Evolutionary conservation across 2,329 filamentous ascomycete species (phyloP), one percentile per base, ranked within the genome.

Genomic region (Paraphaeosphaeria minitans): DNA sequence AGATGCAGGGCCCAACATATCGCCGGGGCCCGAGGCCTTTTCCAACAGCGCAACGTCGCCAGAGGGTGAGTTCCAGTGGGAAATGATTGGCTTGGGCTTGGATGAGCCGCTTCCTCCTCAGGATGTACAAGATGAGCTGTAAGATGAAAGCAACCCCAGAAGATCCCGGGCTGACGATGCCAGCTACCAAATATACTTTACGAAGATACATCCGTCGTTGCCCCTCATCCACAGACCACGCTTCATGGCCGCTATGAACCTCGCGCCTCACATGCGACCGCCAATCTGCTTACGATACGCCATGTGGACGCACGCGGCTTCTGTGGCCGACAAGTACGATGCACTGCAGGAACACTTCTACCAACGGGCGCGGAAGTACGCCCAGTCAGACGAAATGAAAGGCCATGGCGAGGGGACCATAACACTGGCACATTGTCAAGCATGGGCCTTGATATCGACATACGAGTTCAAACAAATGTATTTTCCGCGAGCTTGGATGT

Each of bases 381-480:
- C 93, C 45, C 92, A 98, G 74, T 82, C 87, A 60, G 93, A 97
- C 73, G 93, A 96, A 75, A 88, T 97, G 82, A 95, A 91, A 74
- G 93, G 94, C 4, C 93, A 94, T 66, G 95, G 95, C 54, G 94
- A 98, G 76, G 85, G 88, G 65, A 90, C 96, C 74, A 90, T 97
- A 65, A 94, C 90, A 1, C 82, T 97, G 31, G 89, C 89, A 16
- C 92, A 97, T 75, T 91, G 89, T 52, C 95, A 99, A 75, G 87
- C 91, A 1, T 96, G 96, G 84, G 82, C 88, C 27, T 80, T 98
- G 21, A 83, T 96, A 49, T 86, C 88, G 6, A 87, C 85, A 0
- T 97, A 96, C 69, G 95, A 99, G 76, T 98, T 97, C 82, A 97
- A 94, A 79, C 90, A 91, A 84, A 97, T 98, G 91, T 96, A 93